Base-by-base conservation (phyloP, 768 basidiomycete genomes). In the Phaeolepiota aurea region DNA sequence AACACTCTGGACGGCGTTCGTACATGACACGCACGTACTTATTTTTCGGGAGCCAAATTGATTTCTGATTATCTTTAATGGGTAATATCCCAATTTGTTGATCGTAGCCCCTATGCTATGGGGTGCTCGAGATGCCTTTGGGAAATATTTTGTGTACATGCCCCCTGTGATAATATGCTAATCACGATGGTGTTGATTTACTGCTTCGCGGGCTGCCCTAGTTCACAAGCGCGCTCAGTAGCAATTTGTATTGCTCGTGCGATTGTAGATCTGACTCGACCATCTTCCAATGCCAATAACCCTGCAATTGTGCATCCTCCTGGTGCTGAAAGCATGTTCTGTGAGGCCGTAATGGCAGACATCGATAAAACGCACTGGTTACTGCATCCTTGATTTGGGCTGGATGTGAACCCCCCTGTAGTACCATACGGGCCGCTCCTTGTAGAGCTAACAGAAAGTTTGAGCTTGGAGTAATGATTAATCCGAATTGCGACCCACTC, bases 251-350 rank as follows among this genome's bases (percentile, higher is more conserved):
- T 96, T 4, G 86, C 84, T 37, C 96, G 73, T 13, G 96, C 94
- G 54, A 99, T 92, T 0, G 93, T 97, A 0, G 89, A 92, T 15
- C 96, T 75, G 12, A 99, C 84, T 50, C 77, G 70, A 0, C 94
- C 94, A 49, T 99, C 96, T 60, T 99, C 96, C 57, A 99, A 72
- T 0, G 89, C 83, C 14, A 99, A 66, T 19, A 99, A 65, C n/a
- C 96, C 96, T 2, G 96, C 96, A 48, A 99, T 98, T 0, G 96
- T 99, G 53, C 92, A 96, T 34, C 96, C 96, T 42, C 94, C 96
- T 0, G 96, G 96, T 28, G 96, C 94, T 97, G 46, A 28, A 21
- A 37, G 22, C 25, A 13, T 16, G 5, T 2, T 1, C 31, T 34
- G 20, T 32, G 3, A 20, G 12, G 3, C 9, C 13, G 16, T 5